Conservation (phyloP, 441 rosid genomes). For the Erysimum pusillum region DNA sequence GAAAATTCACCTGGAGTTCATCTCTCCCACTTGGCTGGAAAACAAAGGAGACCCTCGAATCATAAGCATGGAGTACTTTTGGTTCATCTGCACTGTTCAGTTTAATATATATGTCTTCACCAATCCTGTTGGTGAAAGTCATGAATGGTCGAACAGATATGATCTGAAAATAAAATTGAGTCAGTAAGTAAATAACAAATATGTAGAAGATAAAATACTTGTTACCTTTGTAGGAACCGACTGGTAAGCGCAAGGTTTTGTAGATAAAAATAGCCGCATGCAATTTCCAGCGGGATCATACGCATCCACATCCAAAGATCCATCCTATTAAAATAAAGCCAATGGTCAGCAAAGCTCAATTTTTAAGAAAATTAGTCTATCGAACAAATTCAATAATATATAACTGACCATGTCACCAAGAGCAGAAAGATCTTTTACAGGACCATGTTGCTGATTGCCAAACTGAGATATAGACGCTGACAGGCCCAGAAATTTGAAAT, state of each 20-base stretch:
- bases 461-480: constrained; percentile 72
- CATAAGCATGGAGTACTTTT: constrained; percentile 81
- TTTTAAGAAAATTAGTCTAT: constrained; percentile 38
- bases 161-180: constrained; percentile 59
- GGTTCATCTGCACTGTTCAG: constrained; percentile 82
- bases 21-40: constrained; percentile 68
- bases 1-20: constrained; percentile 83
- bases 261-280: constrained; percentile 84
- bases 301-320: constrained; percentile 90
- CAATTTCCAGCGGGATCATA: constrained; percentile 78
- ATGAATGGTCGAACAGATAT: constrained; percentile 94
- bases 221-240: constrained; percentile 96
- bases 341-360: constrained; percentile 29
- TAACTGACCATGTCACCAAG: constrained; percentile 90
- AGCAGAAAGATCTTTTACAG: constrained; percentile 85
- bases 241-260: constrained; percentile 84
- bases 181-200: constrained; percentile 26
- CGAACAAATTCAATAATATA: constrained; percentile 5
- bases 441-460: constrained; percentile 72
- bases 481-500: constrained; percentile 77
- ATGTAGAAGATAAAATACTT: constrained; percentile 20
- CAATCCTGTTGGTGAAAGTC: constrained; percentile 96
- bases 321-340: constrained; percentile 70
- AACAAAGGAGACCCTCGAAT: constrained; percentile 83
- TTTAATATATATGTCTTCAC: constrained; percentile 80